Evolutionary conservation across 108 stramenopile species (phyloP).

Genomic region (Schizochytrium sp.): DNA sequence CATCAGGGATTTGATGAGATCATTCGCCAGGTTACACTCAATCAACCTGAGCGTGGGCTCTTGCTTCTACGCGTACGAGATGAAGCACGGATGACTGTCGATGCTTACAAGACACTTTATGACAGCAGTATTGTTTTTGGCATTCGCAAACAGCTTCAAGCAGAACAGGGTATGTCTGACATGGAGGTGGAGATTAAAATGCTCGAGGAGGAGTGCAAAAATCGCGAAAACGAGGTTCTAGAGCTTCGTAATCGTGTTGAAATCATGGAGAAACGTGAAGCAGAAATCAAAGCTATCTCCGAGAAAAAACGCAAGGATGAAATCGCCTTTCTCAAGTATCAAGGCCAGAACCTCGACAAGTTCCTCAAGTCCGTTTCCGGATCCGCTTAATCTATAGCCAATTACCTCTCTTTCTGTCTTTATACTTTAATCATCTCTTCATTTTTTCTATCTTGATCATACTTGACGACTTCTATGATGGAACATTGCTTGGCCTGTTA

Average conservation of each 20-base stretch:
- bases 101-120: conserved; percentile 81
- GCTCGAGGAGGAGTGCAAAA: conserved; percentile 68
- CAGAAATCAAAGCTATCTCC: conserved; percentile 70
- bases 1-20: conserved; percentile 74
- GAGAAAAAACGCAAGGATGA: conserved; percentile 79
- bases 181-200: conserved; percentile 71
- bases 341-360: conserved; percentile 78
- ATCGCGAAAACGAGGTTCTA: conserved; percentile 72
- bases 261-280: conserved; percentile 75
- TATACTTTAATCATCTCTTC: conserved; percentile 1
- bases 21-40: conserved; percentile 77
- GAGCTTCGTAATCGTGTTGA: conserved; percentile 76
- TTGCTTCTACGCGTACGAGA: conserved; percentile 77
- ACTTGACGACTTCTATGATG: too few species aligned
- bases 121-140: conserved; percentile 78
- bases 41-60: conserved; percentile 80
- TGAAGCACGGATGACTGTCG: conserved; percentile 79
- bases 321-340: conserved; percentile 78
- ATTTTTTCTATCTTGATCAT: background rate
- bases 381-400: background rate
- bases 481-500: too few species aligned
- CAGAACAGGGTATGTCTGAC: conserved; percentile 77
- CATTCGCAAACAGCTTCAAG: conserved; percentile 80
- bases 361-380: conserved; percentile 69
- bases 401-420: background rate